These are phyloP conservation scores for Aspergillus sp. DNA, from an alignment of 2,329 filamentous ascomycete genomes.

Conservation along the genomic window DNA sequence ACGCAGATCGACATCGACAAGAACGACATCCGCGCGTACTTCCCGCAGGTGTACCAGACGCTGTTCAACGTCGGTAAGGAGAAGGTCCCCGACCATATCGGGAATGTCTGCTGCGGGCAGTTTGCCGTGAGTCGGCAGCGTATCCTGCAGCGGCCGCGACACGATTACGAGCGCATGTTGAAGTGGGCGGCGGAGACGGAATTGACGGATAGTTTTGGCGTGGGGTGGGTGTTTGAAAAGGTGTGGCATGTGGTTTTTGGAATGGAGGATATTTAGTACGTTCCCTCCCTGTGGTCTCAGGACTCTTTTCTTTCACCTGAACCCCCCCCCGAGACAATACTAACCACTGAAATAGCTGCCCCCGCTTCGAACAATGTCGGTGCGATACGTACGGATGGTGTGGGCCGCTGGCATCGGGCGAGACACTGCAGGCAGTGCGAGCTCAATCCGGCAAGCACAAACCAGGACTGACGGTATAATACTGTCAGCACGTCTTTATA, in stretches of 20 bases:
- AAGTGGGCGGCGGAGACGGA: conserved; percentile 32
- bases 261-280: conserved; percentile 27
- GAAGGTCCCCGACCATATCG: conserved; percentile 27
- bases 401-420: conserved; percentile 27
- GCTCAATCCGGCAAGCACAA: background rate
- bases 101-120: conserved; percentile 36
- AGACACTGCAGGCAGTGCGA: conserved; percentile 27
- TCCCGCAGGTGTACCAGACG: conserved; percentile 26
- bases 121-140: conserved; percentile 34
- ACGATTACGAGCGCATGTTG: conserved; percentile 34
- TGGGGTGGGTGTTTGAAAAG: conserved; percentile 34
- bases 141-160: conserved; percentile 26
- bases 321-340: background rate
- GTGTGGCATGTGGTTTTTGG: conserved; percentile 37
- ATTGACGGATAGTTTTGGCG: conserved; percentile 29
- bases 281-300: background rate
- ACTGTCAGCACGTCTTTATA: conserved; percentile 3
- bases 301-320: too few species aligned
- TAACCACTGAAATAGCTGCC: conserved; percentile 21
- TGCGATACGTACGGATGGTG: conserved; percentile 33
- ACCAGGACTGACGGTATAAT: background rate
- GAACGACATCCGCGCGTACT: conserved; percentile 24
- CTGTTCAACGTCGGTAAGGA: conserved; percentile 24
- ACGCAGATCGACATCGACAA: conserved; percentile 23
- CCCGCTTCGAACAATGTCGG: conserved; percentile 30